phyloP scores from a whole-genome alignment of 768 basidiomycete species.

The Galerina marginata region DNA sequence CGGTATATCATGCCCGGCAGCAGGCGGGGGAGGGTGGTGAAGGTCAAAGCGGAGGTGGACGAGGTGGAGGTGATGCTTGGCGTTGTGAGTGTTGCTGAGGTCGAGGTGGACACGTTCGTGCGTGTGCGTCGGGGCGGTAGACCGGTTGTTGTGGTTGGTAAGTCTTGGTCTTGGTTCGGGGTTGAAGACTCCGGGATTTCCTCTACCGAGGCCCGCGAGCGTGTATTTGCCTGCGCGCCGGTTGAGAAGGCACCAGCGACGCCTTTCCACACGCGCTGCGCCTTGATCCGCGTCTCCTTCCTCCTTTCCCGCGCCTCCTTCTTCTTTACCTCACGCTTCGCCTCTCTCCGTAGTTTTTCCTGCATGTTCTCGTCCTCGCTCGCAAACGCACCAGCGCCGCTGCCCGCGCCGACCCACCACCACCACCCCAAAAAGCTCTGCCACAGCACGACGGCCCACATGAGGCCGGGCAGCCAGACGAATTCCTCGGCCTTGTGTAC shows the following conservation, averaged over 20 bases:
- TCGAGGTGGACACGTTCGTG: neutral
- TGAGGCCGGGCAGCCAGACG: conserved; percentile 88
- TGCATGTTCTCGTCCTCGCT: conserved; percentile 60
- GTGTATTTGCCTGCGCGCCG: neutral
- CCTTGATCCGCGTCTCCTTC: conserved; percentile 54
- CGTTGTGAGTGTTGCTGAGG: neutral
- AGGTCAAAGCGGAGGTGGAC: conserved; percentile 19
- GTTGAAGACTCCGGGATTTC: conserved; percentile 4
- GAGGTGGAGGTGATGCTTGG: conserved; percentile 12
- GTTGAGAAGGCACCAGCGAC: conserved; percentile 54
- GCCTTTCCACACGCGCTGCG: conserved; percentile 61
- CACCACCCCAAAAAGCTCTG: conserved; percentile 97
- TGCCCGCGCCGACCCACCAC: conserved; percentile 99
- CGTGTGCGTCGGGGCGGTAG: neutral
- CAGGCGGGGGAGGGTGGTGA: conserved; percentile 38
- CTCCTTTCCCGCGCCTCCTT: conserved; percentile 51
- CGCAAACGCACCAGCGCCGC: conserved; percentile 56
- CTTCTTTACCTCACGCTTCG: conserved; percentile 58
- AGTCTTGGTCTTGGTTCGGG: neutral
- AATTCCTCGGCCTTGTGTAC: conserved; percentile 85
- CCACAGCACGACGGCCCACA: conserved; percentile 95
- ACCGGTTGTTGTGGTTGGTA: neutral
- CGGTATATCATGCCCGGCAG: conserved; percentile 50
- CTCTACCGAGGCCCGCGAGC: neutral
- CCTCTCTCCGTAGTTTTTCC: conserved; percentile 59